phyloP scores from a whole-genome alignment of 2,329 filamentous ascomycete species.

The Epichloe elymi region DNA sequence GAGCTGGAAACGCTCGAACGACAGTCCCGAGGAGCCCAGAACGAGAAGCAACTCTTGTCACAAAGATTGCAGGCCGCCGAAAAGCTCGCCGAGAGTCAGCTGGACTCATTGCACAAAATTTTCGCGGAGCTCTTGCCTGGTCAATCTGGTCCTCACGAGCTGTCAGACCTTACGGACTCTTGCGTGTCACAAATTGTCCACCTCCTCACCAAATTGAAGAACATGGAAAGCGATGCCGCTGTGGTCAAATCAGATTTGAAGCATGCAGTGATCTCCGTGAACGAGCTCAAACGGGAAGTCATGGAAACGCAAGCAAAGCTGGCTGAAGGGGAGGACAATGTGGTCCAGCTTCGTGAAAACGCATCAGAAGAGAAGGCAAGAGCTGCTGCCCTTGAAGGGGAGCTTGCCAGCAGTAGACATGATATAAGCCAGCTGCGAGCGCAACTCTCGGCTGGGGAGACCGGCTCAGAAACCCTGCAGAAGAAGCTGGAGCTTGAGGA shows the following conservation, averaged over 20 bases:
- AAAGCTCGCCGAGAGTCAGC: constrained; percentile 37
- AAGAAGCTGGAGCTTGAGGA: constrained; percentile 67
- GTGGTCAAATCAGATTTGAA: constrained; percentile 52
- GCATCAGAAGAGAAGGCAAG: constrained; percentile 41
- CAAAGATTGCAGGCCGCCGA: constrained; percentile 38
- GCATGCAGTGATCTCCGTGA: constrained; percentile 39
- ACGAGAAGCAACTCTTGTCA: constrained; percentile 37
- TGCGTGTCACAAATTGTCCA: constrained; percentile 46
- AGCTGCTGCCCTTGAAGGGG: constrained; percentile 38
- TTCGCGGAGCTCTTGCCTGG: constrained; percentile 44
- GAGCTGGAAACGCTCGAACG: constrained; percentile 44
- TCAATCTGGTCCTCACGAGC: constrained; percentile 40
- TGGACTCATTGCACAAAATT: constrained; percentile 43
- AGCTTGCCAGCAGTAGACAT: constrained; percentile 50
- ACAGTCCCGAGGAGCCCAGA: constrained; percentile 40
- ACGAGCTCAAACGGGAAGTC: constrained; percentile 44
- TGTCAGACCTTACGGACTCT: constrained; percentile 44
- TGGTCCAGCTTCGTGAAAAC: constrained; percentile 39
- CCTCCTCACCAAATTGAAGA: constrained; percentile 44
- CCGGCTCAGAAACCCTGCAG: constrained; percentile 65
- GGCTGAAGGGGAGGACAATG: constrained; percentile 35
- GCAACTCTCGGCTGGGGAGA: constrained; percentile 71
- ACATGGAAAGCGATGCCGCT: constrained; percentile 44
- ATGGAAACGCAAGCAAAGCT: constrained; percentile 38
- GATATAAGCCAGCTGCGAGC: constrained; percentile 56